Evolutionary conservation across 2,329 filamentous ascomycete species (phyloP).

Genomic region (Mycocentrospora acerina): DNA sequence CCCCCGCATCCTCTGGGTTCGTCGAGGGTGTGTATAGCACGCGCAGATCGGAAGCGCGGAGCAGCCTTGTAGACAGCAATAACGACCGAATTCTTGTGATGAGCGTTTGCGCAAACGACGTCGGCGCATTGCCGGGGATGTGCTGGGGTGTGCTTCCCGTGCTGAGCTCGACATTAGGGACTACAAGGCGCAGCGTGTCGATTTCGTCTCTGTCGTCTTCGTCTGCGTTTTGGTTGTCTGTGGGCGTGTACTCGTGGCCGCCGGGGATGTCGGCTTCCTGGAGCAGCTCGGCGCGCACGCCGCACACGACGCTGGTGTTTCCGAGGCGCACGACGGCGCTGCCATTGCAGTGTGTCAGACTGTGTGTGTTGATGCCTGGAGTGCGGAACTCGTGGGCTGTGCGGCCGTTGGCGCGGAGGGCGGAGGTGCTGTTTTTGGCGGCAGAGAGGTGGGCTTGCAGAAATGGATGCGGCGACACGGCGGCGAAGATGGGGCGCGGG

Average conservation of each 20-base stretch:
- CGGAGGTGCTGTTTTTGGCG: conserved; percentile 49
- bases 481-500: conserved; percentile 75
- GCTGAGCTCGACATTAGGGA: conserved; percentile 89
- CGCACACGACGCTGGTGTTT: conserved; percentile 93
- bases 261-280: conserved; percentile 72
- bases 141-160: conserved; percentile 88
- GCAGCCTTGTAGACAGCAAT: conserved; percentile 68
- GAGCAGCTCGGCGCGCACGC: conserved; percentile 83
- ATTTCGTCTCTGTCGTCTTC: conserved; percentile 40
- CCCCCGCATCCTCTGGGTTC: conserved; percentile 49
- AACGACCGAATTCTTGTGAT: conserved; percentile 77
- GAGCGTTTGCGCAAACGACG: conserved; percentile 77
- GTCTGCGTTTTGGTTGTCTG: conserved; percentile 12
- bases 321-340: conserved; percentile 85
- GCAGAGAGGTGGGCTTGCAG: conserved; percentile 85
- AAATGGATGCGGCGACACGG: conserved; percentile 85
- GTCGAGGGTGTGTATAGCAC: conserved; percentile 65
- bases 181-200: conserved; percentile 67
- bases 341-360: conserved; percentile 84
- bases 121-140: conserved; percentile 80
- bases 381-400: conserved; percentile 66
- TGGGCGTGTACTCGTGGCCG: neutral
- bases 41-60: conserved; percentile 68
- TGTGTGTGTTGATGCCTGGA: conserved; percentile 78
- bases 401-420: conserved; percentile 80